Evolutionary conservation across 2,329 filamentous ascomycete species (phyloP).

Genomic region (Epichloe coenophiala): DNA sequence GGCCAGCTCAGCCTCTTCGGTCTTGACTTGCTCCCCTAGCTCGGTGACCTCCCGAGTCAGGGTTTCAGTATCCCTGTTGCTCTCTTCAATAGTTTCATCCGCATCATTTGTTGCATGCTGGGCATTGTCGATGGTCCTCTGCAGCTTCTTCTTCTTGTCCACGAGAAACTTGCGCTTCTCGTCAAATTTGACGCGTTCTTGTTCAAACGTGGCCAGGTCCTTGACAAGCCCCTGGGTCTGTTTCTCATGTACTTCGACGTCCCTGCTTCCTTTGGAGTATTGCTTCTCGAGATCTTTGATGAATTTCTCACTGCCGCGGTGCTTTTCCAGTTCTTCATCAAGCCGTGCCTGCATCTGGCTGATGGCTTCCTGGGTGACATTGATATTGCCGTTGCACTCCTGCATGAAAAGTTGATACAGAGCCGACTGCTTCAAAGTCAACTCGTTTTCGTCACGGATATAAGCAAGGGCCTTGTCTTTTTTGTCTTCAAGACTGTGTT

Average conservation of each 20-base stretch:
- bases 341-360: conserved; percentile 81
- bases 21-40: conserved; percentile 68
- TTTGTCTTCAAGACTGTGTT: conserved; percentile 82
- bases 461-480: conserved; percentile 82
- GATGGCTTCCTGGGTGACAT: conserved; percentile 80
- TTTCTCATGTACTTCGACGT: conserved; percentile 73
- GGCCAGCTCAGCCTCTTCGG: conserved; percentile 69
- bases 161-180: conserved; percentile 92
- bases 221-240: conserved; percentile 66
- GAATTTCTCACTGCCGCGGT: conserved; percentile 75
- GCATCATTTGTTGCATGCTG: conserved; percentile 64
- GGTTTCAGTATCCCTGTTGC: conserved; percentile 62
- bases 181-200: conserved; percentile 92
- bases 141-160: conserved; percentile 86
- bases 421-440: conserved; percentile 76
- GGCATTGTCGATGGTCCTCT: conserved; percentile 71
- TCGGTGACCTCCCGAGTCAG: conserved; percentile 60
- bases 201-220: conserved; percentile 85
- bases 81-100: conserved; percentile 64
- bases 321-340: conserved; percentile 78
- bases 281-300: conserved; percentile 83
- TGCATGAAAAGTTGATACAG: conserved; percentile 85
- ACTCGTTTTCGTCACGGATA: conserved; percentile 85
- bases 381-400: conserved; percentile 78
- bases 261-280: conserved; percentile 70